These are phyloP conservation scores for Polytrichum commune DNA, from an alignment of 225 moss, liverwort and hornwort genomes.

Conservation along the genomic window DNA sequence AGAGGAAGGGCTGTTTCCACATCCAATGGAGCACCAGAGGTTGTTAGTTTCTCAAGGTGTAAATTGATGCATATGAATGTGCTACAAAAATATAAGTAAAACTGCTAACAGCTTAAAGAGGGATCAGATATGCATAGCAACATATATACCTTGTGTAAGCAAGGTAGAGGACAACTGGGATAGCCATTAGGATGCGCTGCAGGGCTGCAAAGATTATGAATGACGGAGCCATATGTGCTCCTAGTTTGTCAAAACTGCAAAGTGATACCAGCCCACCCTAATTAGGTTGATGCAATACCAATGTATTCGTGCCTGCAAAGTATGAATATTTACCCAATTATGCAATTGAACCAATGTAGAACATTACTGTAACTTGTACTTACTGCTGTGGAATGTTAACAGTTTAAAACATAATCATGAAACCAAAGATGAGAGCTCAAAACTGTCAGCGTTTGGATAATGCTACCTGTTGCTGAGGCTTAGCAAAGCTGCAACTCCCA, in stretches of 20 bases:
- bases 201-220: slow-evolving; percentile 47
- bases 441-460: neutral
- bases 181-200: slow-evolving; percentile 48
- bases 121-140: neutral
- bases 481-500: slow-evolving; percentile 46
- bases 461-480: slow-evolving; percentile 45
- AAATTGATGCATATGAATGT: neutral
- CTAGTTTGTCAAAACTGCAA: slow-evolving; percentile 52
- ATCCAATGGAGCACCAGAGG: slow-evolving; percentile 12
- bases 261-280: neutral
- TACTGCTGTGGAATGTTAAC: too few relatives aligned
- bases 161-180: slow-evolving; percentile 43
- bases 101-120: neutral
- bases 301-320: neutral
- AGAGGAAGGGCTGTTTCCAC: slow-evolving; percentile 34
- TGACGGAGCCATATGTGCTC: slow-evolving; percentile 48
- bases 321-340: too few relatives aligned
- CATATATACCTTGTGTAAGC: slow-evolving; percentile 27
- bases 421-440: too few relatives aligned
- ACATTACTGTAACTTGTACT: too few relatives aligned
- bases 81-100: neutral
- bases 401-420: too few relatives aligned
- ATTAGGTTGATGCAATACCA: neutral
- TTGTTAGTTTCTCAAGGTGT: neutral
- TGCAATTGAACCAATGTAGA: too few relatives aligned